Evolutionary conservation across 345 rosid genomes (phyloP).

Genomic region (Acer negundo): DNA sequence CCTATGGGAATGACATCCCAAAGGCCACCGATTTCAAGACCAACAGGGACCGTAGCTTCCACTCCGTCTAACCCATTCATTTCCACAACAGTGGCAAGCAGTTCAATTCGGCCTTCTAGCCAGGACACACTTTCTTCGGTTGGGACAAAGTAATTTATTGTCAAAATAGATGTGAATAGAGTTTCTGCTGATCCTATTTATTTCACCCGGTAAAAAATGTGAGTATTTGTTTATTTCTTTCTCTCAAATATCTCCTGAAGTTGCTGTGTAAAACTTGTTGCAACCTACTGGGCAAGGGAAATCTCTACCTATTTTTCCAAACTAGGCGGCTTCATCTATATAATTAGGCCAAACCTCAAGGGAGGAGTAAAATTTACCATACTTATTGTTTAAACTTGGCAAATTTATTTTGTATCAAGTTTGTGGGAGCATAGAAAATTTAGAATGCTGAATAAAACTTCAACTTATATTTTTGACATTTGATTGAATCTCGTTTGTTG

Average conservation of each 20-base stretch:
- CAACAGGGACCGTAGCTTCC: constrained; percentile 50
- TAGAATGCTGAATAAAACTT: neutral
- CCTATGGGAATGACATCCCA: constrained; percentile 59
- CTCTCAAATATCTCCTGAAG: neutral
- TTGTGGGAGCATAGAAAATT: neutral
- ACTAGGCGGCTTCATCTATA: neutral
- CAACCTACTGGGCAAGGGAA: neutral
- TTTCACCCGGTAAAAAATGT: constrained; percentile 26
- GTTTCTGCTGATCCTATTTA: constrained; percentile 17
- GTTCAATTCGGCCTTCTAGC: constrained; percentile 50
- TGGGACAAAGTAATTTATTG: constrained; percentile 33
- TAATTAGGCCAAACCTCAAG: neutral
- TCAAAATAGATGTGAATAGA: constrained; percentile 19
- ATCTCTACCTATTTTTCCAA: neutral
- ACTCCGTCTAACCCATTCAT: constrained; percentile 43
- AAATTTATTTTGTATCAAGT: neutral
- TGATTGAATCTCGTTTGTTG: neutral
- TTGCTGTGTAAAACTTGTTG: neutral
- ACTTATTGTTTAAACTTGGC: neutral
- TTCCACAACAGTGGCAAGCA: constrained; percentile 50
- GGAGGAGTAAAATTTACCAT: neutral
- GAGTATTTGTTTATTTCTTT: constrained; percentile 18
- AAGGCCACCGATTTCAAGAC: constrained; percentile 73
- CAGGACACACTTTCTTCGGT: constrained; percentile 39
- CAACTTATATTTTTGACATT: neutral